These are phyloP conservation scores for Condylostoma magnum DNA, from an alignment of 169 alveolate species.

Conservation along the genomic window DNA sequence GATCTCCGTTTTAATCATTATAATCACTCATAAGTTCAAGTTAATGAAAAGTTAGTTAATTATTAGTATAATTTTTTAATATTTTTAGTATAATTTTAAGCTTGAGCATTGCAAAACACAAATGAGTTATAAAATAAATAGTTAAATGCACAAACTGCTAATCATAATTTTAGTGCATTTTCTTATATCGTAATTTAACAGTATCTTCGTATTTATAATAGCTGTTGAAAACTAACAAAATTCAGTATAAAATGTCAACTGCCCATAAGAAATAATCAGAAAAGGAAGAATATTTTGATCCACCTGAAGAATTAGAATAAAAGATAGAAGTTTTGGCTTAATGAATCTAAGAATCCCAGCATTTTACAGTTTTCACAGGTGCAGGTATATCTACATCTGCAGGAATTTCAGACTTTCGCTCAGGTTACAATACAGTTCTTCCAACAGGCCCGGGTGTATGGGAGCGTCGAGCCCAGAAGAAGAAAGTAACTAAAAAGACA, in stretches of 20 bases:
- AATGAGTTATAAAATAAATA: too few species aligned
- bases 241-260: not conserved
- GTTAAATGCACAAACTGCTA: too few species aligned
- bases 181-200: too few species aligned
- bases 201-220: too few species aligned
- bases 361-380: conserved; percentile 79
- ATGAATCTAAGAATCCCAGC: conserved; percentile 52
- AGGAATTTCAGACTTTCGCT: conserved; percentile 83
- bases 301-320: conserved; percentile 69
- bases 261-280: conserved; percentile 41
- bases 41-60: too few species aligned
- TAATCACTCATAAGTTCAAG: too few species aligned
- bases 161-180: too few species aligned
- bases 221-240: too few species aligned
- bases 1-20: too few species aligned
- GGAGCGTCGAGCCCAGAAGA: conserved; percentile 63
- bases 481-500: not conserved
- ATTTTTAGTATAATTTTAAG: too few species aligned
- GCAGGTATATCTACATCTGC: conserved; percentile 85
- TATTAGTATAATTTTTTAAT: too few species aligned
- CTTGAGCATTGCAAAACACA: too few species aligned
- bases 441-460: conserved; percentile 78
- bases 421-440: conserved; percentile 65
- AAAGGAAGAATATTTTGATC: conserved; percentile 72
- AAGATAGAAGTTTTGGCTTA: conserved; percentile 52